Conservation (phyloP, 2,329 filamentous ascomycete species). For the Pseudodiploospora longispora region DNA sequence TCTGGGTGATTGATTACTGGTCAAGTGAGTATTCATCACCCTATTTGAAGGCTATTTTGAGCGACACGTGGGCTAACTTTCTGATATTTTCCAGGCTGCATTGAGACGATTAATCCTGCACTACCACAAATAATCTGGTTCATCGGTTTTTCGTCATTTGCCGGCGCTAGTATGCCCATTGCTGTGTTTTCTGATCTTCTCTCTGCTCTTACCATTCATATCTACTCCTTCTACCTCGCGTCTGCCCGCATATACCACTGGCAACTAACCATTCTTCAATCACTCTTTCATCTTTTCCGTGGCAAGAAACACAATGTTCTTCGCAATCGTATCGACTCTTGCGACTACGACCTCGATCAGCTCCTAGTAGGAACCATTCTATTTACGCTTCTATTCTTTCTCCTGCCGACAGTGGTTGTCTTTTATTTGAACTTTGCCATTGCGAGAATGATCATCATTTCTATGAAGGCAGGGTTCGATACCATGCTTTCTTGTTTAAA, state of each 20-base stretch:
- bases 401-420: constrained; percentile 88
- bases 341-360: constrained; percentile 97
- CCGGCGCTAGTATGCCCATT: constrained; percentile 93
- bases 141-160: constrained; percentile 90
- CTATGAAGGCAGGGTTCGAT: constrained; percentile 83
- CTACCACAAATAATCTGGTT: constrained; percentile 86
- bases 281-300: constrained; percentile 95
- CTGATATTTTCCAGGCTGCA: constrained; percentile 48
- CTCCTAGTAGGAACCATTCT: constrained; percentile 92
- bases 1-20: constrained; percentile 99
- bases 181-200: constrained; percentile 91
- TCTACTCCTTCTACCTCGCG: constrained; percentile 96
- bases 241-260: constrained; percentile 96
- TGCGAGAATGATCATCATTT: constrained; percentile 90
- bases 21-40: constrained; percentile 50
- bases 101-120: constrained; percentile 66
- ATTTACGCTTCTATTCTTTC: constrained; percentile 90
- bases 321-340: constrained; percentile 94
- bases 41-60: neutral
- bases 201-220: constrained; percentile 85
- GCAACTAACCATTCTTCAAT: constrained; percentile 94
- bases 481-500: constrained; percentile 90
- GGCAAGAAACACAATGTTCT: constrained; percentile 97
- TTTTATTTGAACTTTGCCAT: constrained; percentile 96
- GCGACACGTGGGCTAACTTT: constrained; percentile 14